These are phyloP conservation scores for Candida oleophila DNA, from an alignment of 805 yeast genomes.

Conservation along the genomic window DNA sequence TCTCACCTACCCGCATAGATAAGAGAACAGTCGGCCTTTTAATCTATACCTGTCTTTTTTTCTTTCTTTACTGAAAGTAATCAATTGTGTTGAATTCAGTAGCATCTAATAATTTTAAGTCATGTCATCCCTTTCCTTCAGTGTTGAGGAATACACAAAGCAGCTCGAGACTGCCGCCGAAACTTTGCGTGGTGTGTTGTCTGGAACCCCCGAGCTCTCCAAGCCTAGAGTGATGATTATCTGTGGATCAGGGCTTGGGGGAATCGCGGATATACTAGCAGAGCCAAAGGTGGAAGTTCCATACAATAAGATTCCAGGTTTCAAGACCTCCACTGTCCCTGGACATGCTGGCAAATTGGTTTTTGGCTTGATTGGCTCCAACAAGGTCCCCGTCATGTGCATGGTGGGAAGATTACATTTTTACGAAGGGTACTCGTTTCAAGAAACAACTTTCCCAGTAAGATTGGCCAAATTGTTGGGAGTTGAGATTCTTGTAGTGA, in stretches of 20 bases:
- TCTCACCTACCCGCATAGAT: not conserved
- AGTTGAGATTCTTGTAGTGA: slow-evolving; percentile 63
- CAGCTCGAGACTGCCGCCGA: slow-evolving; percentile 9
- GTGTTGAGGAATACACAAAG: slow-evolving; percentile 16
- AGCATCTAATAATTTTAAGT: not conserved
- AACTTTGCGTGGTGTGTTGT: slow-evolving; percentile 4
- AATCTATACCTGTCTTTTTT: not conserved
- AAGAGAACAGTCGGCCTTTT: not conserved
- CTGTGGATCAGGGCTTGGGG: slow-evolving; percentile 95
- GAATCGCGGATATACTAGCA: slow-evolving; percentile 59
- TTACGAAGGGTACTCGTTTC: slow-evolving; percentile 87
- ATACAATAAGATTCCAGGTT: slow-evolving; percentile 76
- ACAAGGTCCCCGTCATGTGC: slow-evolving; percentile 76
- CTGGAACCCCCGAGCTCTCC: slow-evolving; percentile 11
- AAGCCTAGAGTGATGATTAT: slow-evolving; percentile 72
- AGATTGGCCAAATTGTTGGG: slow-evolving; percentile 70
- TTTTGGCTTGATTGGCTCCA: slow-evolving; percentile 71
- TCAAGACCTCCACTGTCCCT: slow-evolving; percentile 75
- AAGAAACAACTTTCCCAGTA: slow-evolving; percentile 81
- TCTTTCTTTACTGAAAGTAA: not conserved
- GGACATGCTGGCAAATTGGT: slow-evolving; percentile 87
- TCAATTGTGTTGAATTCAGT: not conserved
- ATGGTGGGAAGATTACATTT: slow-evolving; percentile 94
- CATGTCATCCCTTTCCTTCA: slow-evolving; percentile 7
- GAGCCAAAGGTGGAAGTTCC: slow-evolving; percentile 49